Base-by-base conservation (phyloP, 352 stramenopile genomes). In the Elongisporangium prolatum region DNA sequence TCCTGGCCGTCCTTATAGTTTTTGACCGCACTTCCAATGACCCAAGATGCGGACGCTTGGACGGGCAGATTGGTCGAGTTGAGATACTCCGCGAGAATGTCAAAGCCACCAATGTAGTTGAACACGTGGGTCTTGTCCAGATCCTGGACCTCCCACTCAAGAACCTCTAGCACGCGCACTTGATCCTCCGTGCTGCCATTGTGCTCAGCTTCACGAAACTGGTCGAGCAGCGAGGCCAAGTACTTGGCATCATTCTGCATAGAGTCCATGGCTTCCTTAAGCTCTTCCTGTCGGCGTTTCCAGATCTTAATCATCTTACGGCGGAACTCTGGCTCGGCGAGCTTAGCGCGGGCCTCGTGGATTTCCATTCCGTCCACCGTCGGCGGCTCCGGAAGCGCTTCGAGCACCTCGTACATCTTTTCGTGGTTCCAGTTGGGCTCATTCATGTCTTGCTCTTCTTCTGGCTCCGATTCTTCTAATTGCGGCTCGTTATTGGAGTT, bases 61-160 rank as follows among this genome's bases (percentile, higher is more conserved):
- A 95, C 67, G 4, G 70, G 67, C 21, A 91, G 67, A 48, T 76
- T 80, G 3, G 80, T 87, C 44, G 84, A 74, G 65, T 92, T 92
- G 49, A 95, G 56, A 55, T 87, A 85, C 18, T 89, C 67, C 14
- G 77, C 57, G 49, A 92, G 80, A 50, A 90, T 74, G 49, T 72
- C 61, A 34, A 95, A 90, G n/a, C 85, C 85, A 8, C 85, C 85
- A 40, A 93, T 88, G 25, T 86, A 92, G 65, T 93, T 88, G 68
- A 95, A 92, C 3, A 92, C 77, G 55, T 88, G 83, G 7, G 85
- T 92, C 65, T 95, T 95, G 71, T 93, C 85, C 17, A 95, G 67
- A 60, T 95, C 85, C 60, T 93, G 80, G n/a, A 95, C 83, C 64
- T 95, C 85, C 77, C 80, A 95, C 63, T 95, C 85, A 7, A 95